Percentiles rank a stretch among this genome's conserved stretches.
phyloP scores from a whole-genome alignment of 2,329 filamentous ascomycete genomes.

The Chalaropsis ovoidea region DNA sequence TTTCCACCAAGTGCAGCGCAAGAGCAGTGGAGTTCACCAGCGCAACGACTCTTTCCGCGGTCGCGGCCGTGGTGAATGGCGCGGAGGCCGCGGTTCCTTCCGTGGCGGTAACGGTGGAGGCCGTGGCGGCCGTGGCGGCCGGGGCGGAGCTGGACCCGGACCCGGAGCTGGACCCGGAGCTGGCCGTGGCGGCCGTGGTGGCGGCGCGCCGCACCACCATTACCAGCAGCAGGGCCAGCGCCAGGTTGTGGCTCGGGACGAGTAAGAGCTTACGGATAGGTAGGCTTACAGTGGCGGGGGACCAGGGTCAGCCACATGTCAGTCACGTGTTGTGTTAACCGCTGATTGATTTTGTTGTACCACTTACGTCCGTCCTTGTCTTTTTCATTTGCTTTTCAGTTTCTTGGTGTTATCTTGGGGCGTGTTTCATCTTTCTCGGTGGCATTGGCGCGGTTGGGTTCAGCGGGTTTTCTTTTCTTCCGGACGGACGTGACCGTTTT shows the following conservation, averaged over 20 bases:
- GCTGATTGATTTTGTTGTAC: background rate
- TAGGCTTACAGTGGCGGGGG: background rate
- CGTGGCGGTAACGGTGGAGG: slow-evolving; percentile 43
- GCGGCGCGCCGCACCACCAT: slow-evolving; percentile 26
- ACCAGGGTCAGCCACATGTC: slow-evolving; percentile 5
- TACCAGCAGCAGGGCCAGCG: slow-evolving; percentile 32
- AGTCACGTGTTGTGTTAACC: slow-evolving; percentile 6
- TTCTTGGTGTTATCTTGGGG: slow-evolving; percentile 18
- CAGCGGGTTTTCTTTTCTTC: slow-evolving; percentile 15
- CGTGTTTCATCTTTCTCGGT: slow-evolving; percentile 15
- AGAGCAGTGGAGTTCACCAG: slow-evolving; percentile 29
- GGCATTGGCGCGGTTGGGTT: slow-evolving; percentile 17
- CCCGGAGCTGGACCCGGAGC: slow-evolving; percentile 40
- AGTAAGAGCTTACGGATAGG: slow-evolving; percentile 6
- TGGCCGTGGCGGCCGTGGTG: slow-evolving; percentile 33
- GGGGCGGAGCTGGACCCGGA: slow-evolving; percentile 28
- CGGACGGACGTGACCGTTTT: slow-evolving; percentile 10
- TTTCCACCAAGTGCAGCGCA: slow-evolving; percentile 61
- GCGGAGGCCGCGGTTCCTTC: slow-evolving; percentile 34
- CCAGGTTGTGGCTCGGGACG: slow-evolving; percentile 28
- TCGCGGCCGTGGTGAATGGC: slow-evolving; percentile 38
- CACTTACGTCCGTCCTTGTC: background rate
- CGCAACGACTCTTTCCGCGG: slow-evolving; percentile 33
- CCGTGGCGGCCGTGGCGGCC: slow-evolving; percentile 43
- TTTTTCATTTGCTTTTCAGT: slow-evolving; percentile 12